These are phyloP conservation scores for Rhizopogon vinicolor DNA, from an alignment of 768 basidiomycete species.

Conservation along the genomic window DNA sequence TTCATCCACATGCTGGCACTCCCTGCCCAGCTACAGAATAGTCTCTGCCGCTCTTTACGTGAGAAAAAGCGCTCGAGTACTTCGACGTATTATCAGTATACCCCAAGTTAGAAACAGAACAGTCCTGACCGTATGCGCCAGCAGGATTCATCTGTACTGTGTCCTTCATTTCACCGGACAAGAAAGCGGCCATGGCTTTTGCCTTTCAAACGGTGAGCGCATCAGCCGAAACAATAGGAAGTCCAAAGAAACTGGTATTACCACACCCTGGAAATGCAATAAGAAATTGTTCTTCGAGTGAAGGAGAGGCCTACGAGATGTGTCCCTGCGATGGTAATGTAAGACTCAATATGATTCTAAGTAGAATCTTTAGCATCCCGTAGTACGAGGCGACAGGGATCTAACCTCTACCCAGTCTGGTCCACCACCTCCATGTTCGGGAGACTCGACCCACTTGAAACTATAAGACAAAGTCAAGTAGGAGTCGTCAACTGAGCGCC, in stretches of 20 bases:
- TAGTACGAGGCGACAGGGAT: background rate
- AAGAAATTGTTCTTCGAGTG: constrained; percentile 1
- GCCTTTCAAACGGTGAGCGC: constrained; percentile 41
- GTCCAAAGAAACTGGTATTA: constrained; percentile 29
- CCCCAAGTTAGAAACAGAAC: background rate
- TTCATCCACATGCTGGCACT: constrained; percentile 94
- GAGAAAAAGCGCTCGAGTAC: constrained; percentile 90
- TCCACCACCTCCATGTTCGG: constrained; percentile 76
- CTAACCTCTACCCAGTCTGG: constrained; percentile 86
- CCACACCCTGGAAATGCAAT: constrained; percentile 55
- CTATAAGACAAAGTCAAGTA: constrained; percentile 32
- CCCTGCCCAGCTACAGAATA: constrained; percentile 95
- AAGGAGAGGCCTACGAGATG: constrained; percentile 54
- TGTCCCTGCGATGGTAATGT: constrained; percentile 82
- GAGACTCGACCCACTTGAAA: constrained; percentile 96
- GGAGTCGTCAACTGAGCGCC: background rate
- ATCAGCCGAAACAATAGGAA: background rate
- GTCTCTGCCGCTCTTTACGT: constrained; percentile 76
- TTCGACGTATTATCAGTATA: constrained; percentile 18
- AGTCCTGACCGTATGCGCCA: constrained; percentile 60
- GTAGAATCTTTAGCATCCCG: background rate
- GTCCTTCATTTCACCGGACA: constrained; percentile 95
- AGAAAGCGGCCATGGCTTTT: constrained; percentile 93
- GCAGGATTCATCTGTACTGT: constrained; percentile 84
- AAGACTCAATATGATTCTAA: constrained; percentile 81